Evolutionary conservation across 2,329 filamentous ascomycete genomes (phyloP).

Genomic region (Madurella mycetomatis): DNA sequence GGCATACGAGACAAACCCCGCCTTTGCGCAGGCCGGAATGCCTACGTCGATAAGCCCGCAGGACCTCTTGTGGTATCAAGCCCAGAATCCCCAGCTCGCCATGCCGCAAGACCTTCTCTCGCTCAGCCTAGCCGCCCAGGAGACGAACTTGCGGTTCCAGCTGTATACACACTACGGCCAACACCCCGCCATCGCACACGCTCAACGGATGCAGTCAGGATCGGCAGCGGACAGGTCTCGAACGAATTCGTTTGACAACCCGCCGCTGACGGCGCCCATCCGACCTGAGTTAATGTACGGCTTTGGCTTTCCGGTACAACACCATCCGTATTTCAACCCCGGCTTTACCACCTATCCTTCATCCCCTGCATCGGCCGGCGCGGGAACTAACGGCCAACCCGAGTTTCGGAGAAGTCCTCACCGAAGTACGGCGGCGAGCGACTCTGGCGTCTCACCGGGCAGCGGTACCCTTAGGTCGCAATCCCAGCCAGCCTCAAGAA

Average conservation of each 20-base stretch:
- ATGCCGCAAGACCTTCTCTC: constrained; percentile 34
- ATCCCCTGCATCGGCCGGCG: constrained; percentile 45
- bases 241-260: constrained; percentile 60
- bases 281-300: constrained; percentile 52
- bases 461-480: constrained; percentile 59
- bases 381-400: constrained; percentile 33
- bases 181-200: constrained; percentile 41
- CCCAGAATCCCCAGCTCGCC: constrained; percentile 41
- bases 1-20: constrained; percentile 45
- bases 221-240: constrained; percentile 48
- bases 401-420: constrained; percentile 57
- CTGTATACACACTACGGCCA: constrained; percentile 45
- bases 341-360: constrained; percentile 53
- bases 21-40: constrained; percentile 38
- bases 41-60: constrained; percentile 42
- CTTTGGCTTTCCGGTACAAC: constrained; percentile 41
- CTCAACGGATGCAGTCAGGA: constrained; percentile 39
- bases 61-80: constrained; percentile 47
- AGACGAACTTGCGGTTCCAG: constrained; percentile 41
- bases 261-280: constrained; percentile 55
- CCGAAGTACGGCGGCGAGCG: constrained; percentile 47
- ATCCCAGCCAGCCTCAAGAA: constrained; percentile 59
- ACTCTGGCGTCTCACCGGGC: constrained; percentile 43
- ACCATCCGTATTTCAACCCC: constrained; percentile 43
- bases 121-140: constrained; percentile 20